phyloP scores from a whole-genome alignment of 768 basidiomycete genomes.

The Lentinula edodes region DNA sequence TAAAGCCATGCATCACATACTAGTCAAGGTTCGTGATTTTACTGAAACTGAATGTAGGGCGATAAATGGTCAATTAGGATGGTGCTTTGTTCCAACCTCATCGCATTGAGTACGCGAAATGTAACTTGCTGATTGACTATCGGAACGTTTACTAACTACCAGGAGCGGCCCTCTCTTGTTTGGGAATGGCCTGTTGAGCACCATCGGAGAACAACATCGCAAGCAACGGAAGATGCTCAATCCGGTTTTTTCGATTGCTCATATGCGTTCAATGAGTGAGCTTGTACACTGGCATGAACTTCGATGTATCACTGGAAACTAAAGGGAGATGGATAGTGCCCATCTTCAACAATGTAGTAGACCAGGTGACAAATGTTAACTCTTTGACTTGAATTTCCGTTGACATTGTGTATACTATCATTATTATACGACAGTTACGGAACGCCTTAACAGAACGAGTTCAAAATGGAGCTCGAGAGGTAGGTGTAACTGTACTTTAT shows the following conservation, averaged over 20 bases:
- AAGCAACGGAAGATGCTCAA: slow-evolving; percentile 31
- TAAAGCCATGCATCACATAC: slow-evolving; percentile 5
- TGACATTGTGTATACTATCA: not conserved
- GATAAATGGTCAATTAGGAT: not conserved
- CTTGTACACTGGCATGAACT: not conserved
- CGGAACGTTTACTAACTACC: not conserved
- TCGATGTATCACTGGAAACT: not conserved
- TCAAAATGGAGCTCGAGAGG: slow-evolving; percentile 2
- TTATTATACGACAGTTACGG: not conserved
- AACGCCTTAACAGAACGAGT: not conserved
- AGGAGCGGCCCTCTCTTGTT: not conserved
- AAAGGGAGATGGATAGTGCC: not conserved
- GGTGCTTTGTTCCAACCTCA: not conserved
- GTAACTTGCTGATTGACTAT: not conserved
- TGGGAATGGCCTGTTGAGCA: not conserved
- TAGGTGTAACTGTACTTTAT: slow-evolving; percentile 8
- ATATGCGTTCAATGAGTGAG: slow-evolving; percentile 28
- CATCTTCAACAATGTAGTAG: not conserved
- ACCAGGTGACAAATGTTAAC: not conserved
- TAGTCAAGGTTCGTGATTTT: not conserved
- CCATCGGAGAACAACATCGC: slow-evolving; percentile 18
- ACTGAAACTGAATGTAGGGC: not conserved
- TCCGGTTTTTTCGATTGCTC: slow-evolving; percentile 26
- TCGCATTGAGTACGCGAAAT: not conserved
- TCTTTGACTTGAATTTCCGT: not conserved